phyloP scores from a whole-genome alignment of 1,139 yeast species.

The Lodderomyces margitis region DNA sequence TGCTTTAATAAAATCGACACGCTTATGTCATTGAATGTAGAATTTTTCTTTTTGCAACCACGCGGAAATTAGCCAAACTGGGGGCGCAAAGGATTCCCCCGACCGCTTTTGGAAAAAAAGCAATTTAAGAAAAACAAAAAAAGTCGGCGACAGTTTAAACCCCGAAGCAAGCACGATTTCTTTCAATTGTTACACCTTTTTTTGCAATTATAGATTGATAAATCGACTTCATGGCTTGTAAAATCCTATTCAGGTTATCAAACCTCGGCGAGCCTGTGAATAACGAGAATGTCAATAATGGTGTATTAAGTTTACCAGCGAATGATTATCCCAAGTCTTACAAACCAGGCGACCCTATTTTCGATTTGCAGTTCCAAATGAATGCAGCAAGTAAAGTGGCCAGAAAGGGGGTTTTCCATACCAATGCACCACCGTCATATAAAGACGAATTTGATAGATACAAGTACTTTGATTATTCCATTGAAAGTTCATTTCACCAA shows the following conservation, averaged over 20 bases:
- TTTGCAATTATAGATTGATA: too few species aligned
- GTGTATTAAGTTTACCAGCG: slow-evolving; percentile 67
- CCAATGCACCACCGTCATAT: slow-evolving; percentile 62
- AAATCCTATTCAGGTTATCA: slow-evolving; percentile 49
- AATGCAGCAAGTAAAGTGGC: slow-evolving; percentile 75
- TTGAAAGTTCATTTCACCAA: slow-evolving; percentile 51
- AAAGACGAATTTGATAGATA: slow-evolving; percentile 52
- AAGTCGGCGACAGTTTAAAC: background rate
- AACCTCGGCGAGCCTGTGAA: slow-evolving; percentile 59
- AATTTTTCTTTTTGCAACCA: too few species aligned
- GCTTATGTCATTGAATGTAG: background rate
- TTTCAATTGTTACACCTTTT: too few species aligned
- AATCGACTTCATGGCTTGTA: background rate
- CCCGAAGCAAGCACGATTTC: background rate
- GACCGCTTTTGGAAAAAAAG: background rate
- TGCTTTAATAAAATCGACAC: background rate
- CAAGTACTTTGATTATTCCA: slow-evolving; percentile 47
- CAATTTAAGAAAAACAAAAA: background rate
- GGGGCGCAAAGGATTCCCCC: too few species aligned
- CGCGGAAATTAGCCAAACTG: too few species aligned
- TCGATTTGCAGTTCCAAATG: slow-evolving; percentile 58
- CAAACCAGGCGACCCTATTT: slow-evolving; percentile 45
- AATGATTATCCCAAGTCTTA: slow-evolving; percentile 43
- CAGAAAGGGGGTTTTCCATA: slow-evolving; percentile 67
- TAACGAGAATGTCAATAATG: slow-evolving; percentile 43